A percentile compares a stretch with the other conserved stretches of the same genome.
Conservation (phyloP, 441 rosid genomes). For the Erysimum pusillum region DNA sequence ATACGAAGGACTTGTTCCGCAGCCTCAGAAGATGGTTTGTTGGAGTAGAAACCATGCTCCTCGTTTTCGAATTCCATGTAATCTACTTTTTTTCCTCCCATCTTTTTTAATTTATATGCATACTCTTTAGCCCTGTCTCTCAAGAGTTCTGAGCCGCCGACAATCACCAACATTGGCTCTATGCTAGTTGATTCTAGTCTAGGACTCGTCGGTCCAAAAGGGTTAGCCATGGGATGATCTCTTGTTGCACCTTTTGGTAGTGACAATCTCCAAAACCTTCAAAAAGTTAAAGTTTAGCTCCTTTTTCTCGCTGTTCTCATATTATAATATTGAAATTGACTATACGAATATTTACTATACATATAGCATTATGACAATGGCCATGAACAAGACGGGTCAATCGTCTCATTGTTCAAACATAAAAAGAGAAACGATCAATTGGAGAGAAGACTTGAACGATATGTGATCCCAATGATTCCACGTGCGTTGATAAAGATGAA, state of each 20-base stretch:
- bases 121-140: conserved; percentile 78
- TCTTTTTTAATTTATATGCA: conserved; percentile 57
- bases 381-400: conserved; percentile 41
- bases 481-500: conserved; percentile 30
- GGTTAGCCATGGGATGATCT: conserved; percentile 82
- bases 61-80: conserved; percentile 70
- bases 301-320: not conserved
- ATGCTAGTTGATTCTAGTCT: conserved; percentile 52
- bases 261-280: conserved; percentile 96
- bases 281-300: conserved; percentile 13
- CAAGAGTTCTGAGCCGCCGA: conserved; percentile 69
- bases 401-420: conserved; percentile 17
- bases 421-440: conserved; percentile 36
- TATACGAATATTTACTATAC: conserved; percentile 25
- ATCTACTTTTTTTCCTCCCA: conserved; percentile 61
- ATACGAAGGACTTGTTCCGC: conserved; percentile 51
- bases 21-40: conserved; percentile 61
- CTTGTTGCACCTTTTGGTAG: conserved; percentile 73
- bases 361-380: conserved; percentile 44
- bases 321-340: conserved; percentile 14
- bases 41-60: conserved; percentile 79
- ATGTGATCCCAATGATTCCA: conserved; percentile 41
- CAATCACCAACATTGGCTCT: conserved; percentile 73
- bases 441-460: conserved; percentile 33
- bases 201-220: conserved; percentile 77